Evolutionary conservation across 371 early-diverging fungal species (phyloP).

Genomic region (Mucor velutinosus): DNA sequence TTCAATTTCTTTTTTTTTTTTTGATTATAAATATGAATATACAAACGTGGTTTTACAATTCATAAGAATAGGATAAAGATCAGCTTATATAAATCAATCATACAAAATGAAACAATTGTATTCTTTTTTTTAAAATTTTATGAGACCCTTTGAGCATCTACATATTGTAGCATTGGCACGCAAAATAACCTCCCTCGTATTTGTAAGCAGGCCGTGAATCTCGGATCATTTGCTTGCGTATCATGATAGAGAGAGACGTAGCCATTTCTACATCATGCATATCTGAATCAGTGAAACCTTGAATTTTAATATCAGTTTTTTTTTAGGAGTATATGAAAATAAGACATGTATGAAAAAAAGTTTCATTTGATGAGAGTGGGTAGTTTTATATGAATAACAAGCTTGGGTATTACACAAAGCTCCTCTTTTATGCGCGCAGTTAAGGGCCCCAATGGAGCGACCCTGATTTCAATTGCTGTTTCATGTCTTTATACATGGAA

Average conservation of each 20-base stretch:
- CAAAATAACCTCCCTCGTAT: neutral
- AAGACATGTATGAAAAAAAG: neutral
- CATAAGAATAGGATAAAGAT: no score
- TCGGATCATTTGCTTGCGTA: neutral
- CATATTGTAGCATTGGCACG: no score
- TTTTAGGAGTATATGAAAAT: neutral
- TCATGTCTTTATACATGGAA: neutral
- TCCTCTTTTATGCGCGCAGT: neutral
- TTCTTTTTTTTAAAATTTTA: no score
- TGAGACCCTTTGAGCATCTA: no score
- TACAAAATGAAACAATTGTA: no score
- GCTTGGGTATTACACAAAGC: neutral
- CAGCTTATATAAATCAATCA: no score
- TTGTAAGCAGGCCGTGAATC: neutral
- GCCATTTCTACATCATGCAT: neutral
- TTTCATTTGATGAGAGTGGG: neutral
- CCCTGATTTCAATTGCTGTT: neutral
- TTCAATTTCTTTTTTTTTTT: no score
- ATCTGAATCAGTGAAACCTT: neutral
- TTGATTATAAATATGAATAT: no score
- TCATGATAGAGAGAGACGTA: neutral
- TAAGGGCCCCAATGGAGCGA: neutral
- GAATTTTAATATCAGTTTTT: neutral
- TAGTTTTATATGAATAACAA: neutral
- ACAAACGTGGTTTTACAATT: no score